A percentile compares a stretch with the other conserved stretches of the same genome.
These are phyloP conservation scores for Botryotinia calthae DNA, from an alignment of 2,329 filamentous ascomycete species.

Conservation along the genomic window DNA sequence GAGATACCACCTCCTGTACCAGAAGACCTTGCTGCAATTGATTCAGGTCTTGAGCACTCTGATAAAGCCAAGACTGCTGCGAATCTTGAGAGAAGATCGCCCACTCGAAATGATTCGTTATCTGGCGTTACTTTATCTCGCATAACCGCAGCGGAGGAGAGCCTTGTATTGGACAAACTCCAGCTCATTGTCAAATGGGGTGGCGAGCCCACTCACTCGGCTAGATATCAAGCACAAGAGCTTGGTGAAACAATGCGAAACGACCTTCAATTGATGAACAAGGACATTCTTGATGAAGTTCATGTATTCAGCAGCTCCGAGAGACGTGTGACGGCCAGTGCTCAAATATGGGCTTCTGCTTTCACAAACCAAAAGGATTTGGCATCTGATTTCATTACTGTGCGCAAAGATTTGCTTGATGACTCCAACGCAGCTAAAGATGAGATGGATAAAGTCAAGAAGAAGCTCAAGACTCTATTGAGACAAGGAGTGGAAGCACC, in stretches of 20 bases:
- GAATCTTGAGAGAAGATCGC: constrained; percentile 43
- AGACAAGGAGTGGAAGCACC: constrained; percentile 91
- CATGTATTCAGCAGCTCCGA: constrained; percentile 96
- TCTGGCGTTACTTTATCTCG: constrained; percentile 90
- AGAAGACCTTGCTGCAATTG: constrained; percentile 1
- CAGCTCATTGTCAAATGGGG: constrained; percentile 99
- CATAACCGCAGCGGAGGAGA: constrained; percentile 89
- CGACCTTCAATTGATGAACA: constrained; percentile 88
- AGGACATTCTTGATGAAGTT: constrained; percentile 87
- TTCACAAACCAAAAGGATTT: constrained; percentile 88
- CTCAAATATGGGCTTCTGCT: constrained; percentile 89
- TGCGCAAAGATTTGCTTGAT: constrained; percentile 91
- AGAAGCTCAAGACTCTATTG: constrained; percentile 91
- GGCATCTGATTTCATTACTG: constrained; percentile 78
- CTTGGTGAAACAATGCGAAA: constrained; percentile 94
- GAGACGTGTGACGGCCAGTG: constrained; percentile 88
- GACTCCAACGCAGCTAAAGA: constrained; percentile 98
- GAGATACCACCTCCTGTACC: neutral
- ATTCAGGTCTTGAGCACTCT: constrained; percentile 5
- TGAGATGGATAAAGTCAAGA: constrained; percentile 99
- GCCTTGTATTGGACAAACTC: constrained; percentile 89
- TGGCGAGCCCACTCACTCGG: constrained; percentile 95
- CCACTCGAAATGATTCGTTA: constrained; percentile 75
- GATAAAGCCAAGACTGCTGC: constrained; percentile 23
- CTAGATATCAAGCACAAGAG: constrained; percentile 92